Conservation (phyloP, 345 rosid genomes). For the Cardamine occulta region DNA sequence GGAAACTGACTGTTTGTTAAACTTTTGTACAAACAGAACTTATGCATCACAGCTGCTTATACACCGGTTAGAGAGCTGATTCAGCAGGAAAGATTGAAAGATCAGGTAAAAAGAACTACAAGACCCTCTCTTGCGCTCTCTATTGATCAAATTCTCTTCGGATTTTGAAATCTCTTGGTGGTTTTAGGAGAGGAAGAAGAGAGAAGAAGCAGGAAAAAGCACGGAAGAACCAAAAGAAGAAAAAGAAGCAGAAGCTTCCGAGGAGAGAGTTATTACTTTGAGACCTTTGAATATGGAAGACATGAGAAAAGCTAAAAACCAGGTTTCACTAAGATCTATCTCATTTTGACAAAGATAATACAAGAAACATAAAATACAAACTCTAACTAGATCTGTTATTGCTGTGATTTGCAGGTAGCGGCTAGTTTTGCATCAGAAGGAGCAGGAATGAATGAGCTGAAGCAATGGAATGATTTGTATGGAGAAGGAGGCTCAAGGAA, state of each 20-base stretch:
- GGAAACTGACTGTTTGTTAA: constrained; percentile 27
- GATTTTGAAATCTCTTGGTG: constrained; percentile 11
- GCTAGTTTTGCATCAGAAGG: constrained; percentile 91
- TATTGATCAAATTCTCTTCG: neutral
- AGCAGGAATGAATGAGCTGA: constrained; percentile 73
- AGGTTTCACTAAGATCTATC: constrained; percentile 51
- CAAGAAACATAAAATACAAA: neutral
- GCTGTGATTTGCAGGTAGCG: constrained; percentile 62
- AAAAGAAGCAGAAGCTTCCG: constrained; percentile 48
- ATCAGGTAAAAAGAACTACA: constrained; percentile 49
- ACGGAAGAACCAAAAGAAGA: constrained; percentile 48
- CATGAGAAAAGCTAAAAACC: constrained; percentile 89
- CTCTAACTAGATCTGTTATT: constrained; percentile 15
- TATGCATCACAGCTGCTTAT: constrained; percentile 96
- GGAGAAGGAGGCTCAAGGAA: constrained; percentile 98
- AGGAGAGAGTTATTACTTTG: constrained; percentile 60
- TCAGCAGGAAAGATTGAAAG: constrained; percentile 79
- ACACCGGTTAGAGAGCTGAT: constrained; percentile 91
- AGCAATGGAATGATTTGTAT: constrained; percentile 86
- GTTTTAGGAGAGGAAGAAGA: constrained; percentile 68
- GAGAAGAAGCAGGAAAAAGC: constrained; percentile 63
- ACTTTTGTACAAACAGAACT: constrained; percentile 61
- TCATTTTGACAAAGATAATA: neutral
- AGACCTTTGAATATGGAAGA: constrained; percentile 92
- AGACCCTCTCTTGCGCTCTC: neutral